phyloP scores from a whole-genome alignment of 495 filamentous ascomycete genomes.

The Penicillium simplicissimum region DNA sequence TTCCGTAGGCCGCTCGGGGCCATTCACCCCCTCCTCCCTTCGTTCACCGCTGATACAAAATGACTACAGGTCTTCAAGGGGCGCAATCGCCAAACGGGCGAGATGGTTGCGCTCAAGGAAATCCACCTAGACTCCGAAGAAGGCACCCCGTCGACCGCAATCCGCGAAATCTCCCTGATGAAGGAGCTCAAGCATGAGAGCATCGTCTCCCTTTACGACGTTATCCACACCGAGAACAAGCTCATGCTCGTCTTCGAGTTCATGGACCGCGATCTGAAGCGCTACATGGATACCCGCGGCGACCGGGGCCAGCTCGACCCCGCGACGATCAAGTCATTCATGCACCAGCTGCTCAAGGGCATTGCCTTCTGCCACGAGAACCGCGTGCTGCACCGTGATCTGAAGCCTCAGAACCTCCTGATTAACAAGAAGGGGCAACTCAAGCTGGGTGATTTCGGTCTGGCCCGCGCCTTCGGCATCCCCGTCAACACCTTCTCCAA shows the following conservation, averaged over 20 bases:
- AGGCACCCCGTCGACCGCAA: constrained; percentile 96
- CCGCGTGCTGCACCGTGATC: constrained; percentile 89
- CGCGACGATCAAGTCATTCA: constrained; percentile 91
- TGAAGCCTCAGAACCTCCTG: constrained; percentile 93
- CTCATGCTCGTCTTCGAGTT: constrained; percentile 99
- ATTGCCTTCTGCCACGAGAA: constrained; percentile 98
- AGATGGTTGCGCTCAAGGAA: constrained; percentile 96
- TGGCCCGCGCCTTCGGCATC: constrained; percentile 92
- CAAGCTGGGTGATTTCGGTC: constrained; percentile 93
- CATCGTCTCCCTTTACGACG: constrained; percentile 96
- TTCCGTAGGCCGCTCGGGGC: not conserved
- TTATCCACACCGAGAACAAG: constrained; percentile 99
- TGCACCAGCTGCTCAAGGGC: constrained; percentile 90
- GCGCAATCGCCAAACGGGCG: constrained; percentile 91
- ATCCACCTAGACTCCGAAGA: constrained; percentile 99
- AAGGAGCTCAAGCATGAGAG: constrained; percentile 99
- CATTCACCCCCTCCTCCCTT: not conserved
- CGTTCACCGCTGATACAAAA: constrained; percentile 24
- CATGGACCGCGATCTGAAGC: constrained; percentile 99
- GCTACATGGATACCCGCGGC: constrained; percentile 93
- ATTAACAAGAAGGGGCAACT: constrained; percentile 90
- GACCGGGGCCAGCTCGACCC: constrained; percentile 82
- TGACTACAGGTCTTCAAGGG: constrained; percentile 89
- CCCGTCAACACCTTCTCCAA: constrained; percentile 98
- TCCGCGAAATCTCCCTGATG: constrained; percentile 97